These are phyloP conservation scores for Rubroboletus pulcherrimus DNA, from an alignment of 768 basidiomycete species.

Conservation along the genomic window DNA sequence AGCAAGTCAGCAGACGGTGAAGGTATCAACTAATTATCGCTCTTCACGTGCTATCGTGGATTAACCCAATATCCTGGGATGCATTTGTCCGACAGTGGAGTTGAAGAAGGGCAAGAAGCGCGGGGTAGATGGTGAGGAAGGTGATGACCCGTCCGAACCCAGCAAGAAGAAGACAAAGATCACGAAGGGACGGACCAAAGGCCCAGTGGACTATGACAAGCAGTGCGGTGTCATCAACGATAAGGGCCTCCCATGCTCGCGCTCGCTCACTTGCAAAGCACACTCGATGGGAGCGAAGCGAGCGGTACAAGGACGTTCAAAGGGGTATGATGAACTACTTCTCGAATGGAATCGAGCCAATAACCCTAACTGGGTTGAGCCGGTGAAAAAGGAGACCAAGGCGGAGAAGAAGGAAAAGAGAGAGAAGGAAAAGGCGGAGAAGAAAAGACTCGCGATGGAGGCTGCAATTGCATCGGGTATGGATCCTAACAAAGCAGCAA, in stretches of 20 bases:
- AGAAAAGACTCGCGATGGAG: conserved; percentile 69
- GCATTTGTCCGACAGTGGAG: conserved; percentile 23
- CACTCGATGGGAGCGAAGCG: conserved; percentile 98
- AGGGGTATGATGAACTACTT: conserved; percentile 79
- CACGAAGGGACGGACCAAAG: conserved; percentile 76
- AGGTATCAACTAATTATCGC: conserved; percentile 28
- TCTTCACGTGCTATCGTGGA: not conserved
- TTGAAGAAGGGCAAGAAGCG: conserved; percentile 72
- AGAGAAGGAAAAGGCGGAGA: conserved; percentile 77
- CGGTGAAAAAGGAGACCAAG: conserved; percentile 81
- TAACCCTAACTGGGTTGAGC: conserved; percentile 86
- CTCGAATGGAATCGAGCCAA: conserved; percentile 88
- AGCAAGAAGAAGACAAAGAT: conserved; percentile 81
- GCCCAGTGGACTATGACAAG: conserved; percentile 85
- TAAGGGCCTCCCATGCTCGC: conserved; percentile 87
- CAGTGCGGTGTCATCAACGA: conserved; percentile 98
- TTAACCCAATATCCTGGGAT: not conserved
- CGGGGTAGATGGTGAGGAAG: conserved; percentile 68
- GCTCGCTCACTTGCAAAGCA: conserved; percentile 95
- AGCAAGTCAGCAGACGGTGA: conserved; percentile 49
- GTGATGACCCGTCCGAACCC: conserved; percentile 59
- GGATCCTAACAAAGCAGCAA: conserved; percentile 38
- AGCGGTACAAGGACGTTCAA: conserved; percentile 80
- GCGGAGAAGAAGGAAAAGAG: conserved; percentile 84
- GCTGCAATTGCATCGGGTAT: conserved; percentile 63